Evolutionary conservation across 352 stramenopile species (phyloP), one percentile per base, ranked within the genome.

Genomic region (Thraustochytrium striatum): DNA sequence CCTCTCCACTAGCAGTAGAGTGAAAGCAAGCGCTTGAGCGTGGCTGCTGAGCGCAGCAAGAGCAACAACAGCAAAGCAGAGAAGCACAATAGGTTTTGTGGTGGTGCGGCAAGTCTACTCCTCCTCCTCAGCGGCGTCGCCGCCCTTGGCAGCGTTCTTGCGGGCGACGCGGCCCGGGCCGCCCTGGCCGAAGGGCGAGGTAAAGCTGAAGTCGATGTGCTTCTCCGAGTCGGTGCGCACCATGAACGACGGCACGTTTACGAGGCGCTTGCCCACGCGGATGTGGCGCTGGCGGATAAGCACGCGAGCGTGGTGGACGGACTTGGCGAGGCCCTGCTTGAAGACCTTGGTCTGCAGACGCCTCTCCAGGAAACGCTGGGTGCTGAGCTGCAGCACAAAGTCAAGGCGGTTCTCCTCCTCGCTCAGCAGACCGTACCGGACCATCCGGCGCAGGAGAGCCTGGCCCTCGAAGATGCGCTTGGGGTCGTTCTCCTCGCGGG

Each of bases 281-380:
- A 99, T 99, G 92, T 99, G 96, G 85, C 96, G 92, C 88, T 99
- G 96, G 83, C 96, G 94, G 90, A 99, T 99, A 57, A 99, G 89
- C 82, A 98, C 95, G 87, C 96, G 95, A 41, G 96, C 96, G 87
- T 99, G 95, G 90, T 99, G 96, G 83, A 99, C 98, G 82, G 90
- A 97, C 92, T 99, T 99, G 89, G 96, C 96, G 78, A 99, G 90
- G 81, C 95, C 95, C 87, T 98, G 94, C 93, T 99, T 99, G 86
- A 90, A 91, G 33, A 98, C 95, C 88, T 98, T 97, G 85, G 95
- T 98, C 88, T 99, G 96, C 57, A 99, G 92, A 86, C 96, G 93
- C 78, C 96, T 91, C 87, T 99, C 95, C 65, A 99, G 91, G 69
- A 99, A 91, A 88, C 98, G 98, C 87, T 99, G 95, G 75, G 97